These are phyloP conservation scores for Ambrosia hybrid DNA, from an alignment of 140 eudicot genomes.

Conservation along the genomic window DNA sequence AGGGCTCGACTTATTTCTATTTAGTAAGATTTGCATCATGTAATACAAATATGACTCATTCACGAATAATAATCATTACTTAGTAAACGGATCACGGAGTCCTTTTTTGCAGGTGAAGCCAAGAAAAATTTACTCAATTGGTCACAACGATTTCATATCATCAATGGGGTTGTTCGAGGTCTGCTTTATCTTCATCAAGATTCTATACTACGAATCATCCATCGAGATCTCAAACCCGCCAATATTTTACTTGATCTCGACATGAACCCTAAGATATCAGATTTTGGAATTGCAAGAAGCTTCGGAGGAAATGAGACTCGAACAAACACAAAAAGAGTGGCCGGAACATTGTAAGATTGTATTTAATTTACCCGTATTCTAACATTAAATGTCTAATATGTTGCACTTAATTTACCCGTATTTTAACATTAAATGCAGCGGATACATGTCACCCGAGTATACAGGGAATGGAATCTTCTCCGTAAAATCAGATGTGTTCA, in stretches of 20 bases:
- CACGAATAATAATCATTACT: background rate
- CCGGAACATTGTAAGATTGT: background rate
- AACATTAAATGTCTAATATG: background rate
- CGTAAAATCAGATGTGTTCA: background rate
- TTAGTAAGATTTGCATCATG: background rate
- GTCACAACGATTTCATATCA: background rate
- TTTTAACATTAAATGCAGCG: background rate
- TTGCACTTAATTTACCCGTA: background rate
- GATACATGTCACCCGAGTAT: background rate
- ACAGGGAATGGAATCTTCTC: background rate
- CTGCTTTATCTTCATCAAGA: background rate
- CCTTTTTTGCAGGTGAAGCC: background rate
- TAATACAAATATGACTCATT: background rate
- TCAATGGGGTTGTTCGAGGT: background rate
- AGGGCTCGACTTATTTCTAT: background rate
- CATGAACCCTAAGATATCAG: background rate
- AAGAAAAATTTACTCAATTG: background rate
- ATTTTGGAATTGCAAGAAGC: background rate
- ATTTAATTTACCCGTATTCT: no score
- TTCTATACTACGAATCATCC: background rate
- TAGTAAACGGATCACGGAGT: background rate
- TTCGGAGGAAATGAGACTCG: background rate
- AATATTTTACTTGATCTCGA: background rate
- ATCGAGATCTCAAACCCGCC: background rate
- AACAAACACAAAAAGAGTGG: background rate